Percentiles rank a stretch among this genome's conserved stretches.
Conservation (phyloP, 148 eudicot genomes). For the Gaultheria prostrata region DNA sequence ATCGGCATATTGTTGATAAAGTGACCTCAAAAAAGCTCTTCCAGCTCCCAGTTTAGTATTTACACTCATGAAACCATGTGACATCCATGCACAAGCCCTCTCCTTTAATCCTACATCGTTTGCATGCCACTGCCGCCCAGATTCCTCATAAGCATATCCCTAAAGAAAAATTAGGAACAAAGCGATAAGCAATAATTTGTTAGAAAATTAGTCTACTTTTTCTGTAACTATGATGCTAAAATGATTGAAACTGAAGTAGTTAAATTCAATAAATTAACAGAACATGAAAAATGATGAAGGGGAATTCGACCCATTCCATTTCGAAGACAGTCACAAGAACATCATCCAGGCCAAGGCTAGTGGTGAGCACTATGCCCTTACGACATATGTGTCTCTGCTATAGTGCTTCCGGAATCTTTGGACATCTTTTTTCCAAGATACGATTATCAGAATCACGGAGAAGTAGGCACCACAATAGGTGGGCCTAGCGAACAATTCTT, state of each 20-base stretch:
- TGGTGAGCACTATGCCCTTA: background rate
- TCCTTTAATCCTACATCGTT: slow-evolving; percentile 75
- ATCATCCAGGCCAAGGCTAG: background rate
- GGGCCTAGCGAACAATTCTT: background rate
- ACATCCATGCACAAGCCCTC: slow-evolving; percentile 88
- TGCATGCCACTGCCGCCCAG: slow-evolving; percentile 65
- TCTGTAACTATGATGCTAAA: background rate
- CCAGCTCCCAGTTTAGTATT: slow-evolving; percentile 79
- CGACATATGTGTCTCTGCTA: background rate
- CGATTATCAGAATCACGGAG: background rate
- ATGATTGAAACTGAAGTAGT: background rate
- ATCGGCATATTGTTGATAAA: slow-evolving; percentile 85
- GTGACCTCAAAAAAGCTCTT: slow-evolving; percentile 87
- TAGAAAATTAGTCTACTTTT: background rate
- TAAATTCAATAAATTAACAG: background rate
- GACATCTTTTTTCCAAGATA: background rate
- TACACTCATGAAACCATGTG: slow-evolving; percentile 90
- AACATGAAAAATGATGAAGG: background rate
- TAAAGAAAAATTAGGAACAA: slow-evolving; percentile 18
- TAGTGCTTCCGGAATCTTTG: background rate
- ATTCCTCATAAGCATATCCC: slow-evolving; percentile 73
- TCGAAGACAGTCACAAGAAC: no score
- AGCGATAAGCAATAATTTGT: background rate
- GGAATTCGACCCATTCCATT: no score
- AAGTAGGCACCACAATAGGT: background rate